phyloP scores from a whole-genome alignment of 805 yeast genomes.

The Monosporozyma siamensis region DNA sequence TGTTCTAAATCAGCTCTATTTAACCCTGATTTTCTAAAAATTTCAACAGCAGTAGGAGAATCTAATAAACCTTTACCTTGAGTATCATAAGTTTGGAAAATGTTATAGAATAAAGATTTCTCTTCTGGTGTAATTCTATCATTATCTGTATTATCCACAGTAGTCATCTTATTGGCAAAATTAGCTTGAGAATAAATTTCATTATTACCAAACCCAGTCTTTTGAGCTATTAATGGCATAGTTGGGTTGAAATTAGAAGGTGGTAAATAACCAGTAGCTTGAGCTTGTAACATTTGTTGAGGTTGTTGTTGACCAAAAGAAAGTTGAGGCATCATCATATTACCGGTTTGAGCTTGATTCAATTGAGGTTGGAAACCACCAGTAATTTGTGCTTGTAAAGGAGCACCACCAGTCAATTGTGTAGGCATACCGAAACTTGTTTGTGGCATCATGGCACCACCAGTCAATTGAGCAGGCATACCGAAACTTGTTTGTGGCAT shows the following conservation, averaged over 20 bases:
- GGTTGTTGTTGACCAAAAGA: slow-evolving; percentile 28
- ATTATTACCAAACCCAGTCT: slow-evolving; percentile 39
- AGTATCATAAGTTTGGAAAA: slow-evolving; percentile 82
- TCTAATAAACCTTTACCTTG: slow-evolving; percentile 57
- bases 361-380: slow-evolving; percentile 20
- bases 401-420: slow-evolving; percentile 32
- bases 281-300: slow-evolving; percentile 35
- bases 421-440: slow-evolving; percentile 27
- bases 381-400: slow-evolving; percentile 37
- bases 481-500: slow-evolving; percentile 32
- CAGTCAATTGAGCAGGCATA: slow-evolving; percentile 35
- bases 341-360: slow-evolving; percentile 2
- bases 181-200: slow-evolving; percentile 31
- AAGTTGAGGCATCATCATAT: slow-evolving; percentile 23
- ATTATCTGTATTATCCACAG: slow-evolving; percentile 24
- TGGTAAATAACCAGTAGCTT: slow-evolving; percentile 59
- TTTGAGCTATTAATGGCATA: slow-evolving; percentile 34
- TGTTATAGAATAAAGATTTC: slow-evolving; percentile 74
- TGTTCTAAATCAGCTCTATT: slow-evolving; percentile 76
- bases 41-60: slow-evolving; percentile 73
- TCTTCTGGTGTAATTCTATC: slow-evolving; percentile 81
- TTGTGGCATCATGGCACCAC: slow-evolving; percentile 29
- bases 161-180: slow-evolving; percentile 29
- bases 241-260: slow-evolving; percentile 32
- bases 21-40: slow-evolving; percentile 87